These are phyloP conservation scores for Gossypium lobatum DNA, from an alignment of 441 rosid species.

Conservation along the genomic window DNA sequence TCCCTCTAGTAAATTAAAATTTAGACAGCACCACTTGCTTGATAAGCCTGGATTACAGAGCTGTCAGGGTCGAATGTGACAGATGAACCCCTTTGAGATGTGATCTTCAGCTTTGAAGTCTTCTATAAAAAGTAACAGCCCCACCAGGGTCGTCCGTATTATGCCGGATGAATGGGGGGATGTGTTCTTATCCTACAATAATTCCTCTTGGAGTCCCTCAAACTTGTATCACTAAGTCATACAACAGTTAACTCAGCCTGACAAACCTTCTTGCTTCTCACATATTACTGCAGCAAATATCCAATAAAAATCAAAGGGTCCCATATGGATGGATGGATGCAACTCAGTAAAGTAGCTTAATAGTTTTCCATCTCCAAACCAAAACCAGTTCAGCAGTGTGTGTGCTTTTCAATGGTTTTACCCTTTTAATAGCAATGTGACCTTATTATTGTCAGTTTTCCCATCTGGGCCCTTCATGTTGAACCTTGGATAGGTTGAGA, in stretches of 20 bases:
- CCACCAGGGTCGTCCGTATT: slow-evolving; percentile 19
- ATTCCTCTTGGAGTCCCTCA: slow-evolving; percentile 23
- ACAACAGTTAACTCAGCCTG: slow-evolving; percentile 8
- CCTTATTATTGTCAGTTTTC: slow-evolving; percentile 20
- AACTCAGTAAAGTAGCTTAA: slow-evolving; percentile 10
- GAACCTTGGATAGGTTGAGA: slow-evolving; percentile 19
- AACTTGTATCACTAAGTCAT: slow-evolving; percentile 7
- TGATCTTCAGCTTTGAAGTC: slow-evolving; percentile 20
- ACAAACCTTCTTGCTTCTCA: slow-evolving; percentile 16
- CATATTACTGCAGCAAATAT: background rate
- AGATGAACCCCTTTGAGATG: slow-evolving; percentile 6
- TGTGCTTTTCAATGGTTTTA: background rate
- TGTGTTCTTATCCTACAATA: slow-evolving; percentile 16
- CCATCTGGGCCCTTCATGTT: slow-evolving; percentile 35
- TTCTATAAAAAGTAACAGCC: slow-evolving; percentile 19
- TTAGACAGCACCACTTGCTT: slow-evolving; percentile 19
- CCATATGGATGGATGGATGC: background rate
- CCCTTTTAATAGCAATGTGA: background rate
- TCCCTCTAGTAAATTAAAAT: background rate
- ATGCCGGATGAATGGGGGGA: background rate
- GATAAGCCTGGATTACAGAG: background rate
- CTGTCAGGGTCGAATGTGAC: slow-evolving; percentile 14
- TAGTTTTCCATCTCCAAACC: slow-evolving; percentile 10
- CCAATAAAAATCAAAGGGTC: slow-evolving; percentile 17
- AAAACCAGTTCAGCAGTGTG: slow-evolving; percentile 13